Conservation (phyloP, 306 rosid genomes). For the Sicyos baderoa region DNA sequence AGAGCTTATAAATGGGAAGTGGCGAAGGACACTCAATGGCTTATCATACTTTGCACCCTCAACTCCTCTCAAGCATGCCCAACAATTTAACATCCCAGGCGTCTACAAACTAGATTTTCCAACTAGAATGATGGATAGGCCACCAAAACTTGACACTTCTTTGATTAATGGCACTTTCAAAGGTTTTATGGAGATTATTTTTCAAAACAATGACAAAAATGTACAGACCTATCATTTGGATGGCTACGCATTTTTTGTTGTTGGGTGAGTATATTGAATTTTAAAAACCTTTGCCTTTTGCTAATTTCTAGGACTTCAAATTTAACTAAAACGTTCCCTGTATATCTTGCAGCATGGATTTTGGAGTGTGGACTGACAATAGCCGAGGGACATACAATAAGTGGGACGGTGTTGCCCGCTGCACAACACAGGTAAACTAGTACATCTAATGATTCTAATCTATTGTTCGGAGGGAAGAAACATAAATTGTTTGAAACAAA, state of each 20-base stretch:
- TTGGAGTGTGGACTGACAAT: constrained; percentile 85
- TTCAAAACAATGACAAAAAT: constrained; percentile 68
- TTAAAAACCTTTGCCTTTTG: neutral
- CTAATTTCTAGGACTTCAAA: neutral
- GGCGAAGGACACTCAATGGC: constrained; percentile 62
- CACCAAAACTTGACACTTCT: constrained; percentile 51
- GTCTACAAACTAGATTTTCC: constrained; percentile 84
- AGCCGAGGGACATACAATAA: constrained; percentile 94
- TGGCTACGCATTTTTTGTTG: constrained; percentile 77
- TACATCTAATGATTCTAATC: neutral
- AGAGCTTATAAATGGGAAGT: constrained; percentile 39
- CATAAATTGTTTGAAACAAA: neutral
- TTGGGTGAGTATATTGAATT: constrained; percentile 45
- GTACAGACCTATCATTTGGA: constrained; percentile 66
- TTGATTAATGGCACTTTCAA: constrained; percentile 66
- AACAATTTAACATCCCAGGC: constrained; percentile 47
- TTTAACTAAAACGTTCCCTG: neutral
- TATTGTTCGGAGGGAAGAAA: constrained; percentile 9
- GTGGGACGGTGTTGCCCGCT: constrained; percentile 98
- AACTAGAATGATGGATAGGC: constrained; percentile 42
- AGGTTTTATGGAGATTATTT: constrained; percentile 75
- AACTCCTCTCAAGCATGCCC: constrained; percentile 75
- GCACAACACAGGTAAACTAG: constrained; percentile 60
- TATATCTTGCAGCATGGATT: constrained; percentile 70
- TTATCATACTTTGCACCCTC: constrained; percentile 64